Base-by-base conservation (phyloP, 192 early-diverging fungal genomes). In the Thamnidium elegans region DNA sequence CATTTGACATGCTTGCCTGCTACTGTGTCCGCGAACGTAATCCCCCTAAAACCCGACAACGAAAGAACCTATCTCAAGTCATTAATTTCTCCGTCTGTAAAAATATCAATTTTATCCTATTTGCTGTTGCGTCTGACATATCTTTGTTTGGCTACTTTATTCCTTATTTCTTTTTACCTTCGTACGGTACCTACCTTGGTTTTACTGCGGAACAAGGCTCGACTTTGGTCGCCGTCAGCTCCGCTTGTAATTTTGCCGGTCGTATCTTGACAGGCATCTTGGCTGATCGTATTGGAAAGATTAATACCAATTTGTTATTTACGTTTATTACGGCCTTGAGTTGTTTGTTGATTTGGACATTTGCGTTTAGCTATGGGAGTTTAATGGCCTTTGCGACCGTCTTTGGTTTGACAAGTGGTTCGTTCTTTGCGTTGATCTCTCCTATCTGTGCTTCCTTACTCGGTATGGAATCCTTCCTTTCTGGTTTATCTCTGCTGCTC, bases 361-460 rank as follows among this genome's bases (percentile, higher is more conserved):
- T 69, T 65, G 74, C 70, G 0, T 58, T 11, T n/a, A 62, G 21
- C 4, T 71, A 65, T 56, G 70, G 65, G 8, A 43, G 52, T 1
- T 62, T 76, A 14, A 60, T 71, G 50, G 74, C 63, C 1, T 76
- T 59, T 58, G 50, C 66, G 44, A 66, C 62, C 3, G 17, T 76
- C 1, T 76, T 62, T 72, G 74, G 74, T 11, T 44, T 76, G 0
- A 59, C 63, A 10, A 68, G 70, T 62, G 69, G 69, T 15, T 52
- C 66, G 13, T 76, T 67, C 47, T 76, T 76, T 59, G 65, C 69
- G 1, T 46, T 74, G 10, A 74, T 73, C n/a, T 67, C 71, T 0
- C 61, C 71, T 14, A 65, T 73, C 30, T 58, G 60, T 14, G 62
- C 62, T 7, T 15, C 19, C 0, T 58, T 73, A 21, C 17, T 64